phyloP scores from a whole-genome alignment of 129 eudicot species.

The Chrysanthemum seticuspe region DNA sequence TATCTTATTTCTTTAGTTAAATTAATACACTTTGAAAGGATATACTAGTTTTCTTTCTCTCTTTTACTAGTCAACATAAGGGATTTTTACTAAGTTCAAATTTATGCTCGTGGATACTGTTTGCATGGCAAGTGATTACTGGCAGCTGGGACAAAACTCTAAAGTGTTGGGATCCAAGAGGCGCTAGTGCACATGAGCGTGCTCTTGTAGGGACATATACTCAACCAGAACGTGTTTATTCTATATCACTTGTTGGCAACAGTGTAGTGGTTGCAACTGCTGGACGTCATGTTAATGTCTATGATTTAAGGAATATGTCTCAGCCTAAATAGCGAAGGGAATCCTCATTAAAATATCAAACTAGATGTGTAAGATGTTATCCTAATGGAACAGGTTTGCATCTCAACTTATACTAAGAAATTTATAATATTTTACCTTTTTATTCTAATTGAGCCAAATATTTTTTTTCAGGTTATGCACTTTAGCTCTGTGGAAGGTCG shows the following conservation, averaged over 20 bases:
- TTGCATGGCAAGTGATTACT: conserved; percentile 75
- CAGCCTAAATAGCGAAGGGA: conserved; percentile 90
- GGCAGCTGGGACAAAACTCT: conserved; percentile 95
- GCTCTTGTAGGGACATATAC: conserved; percentile 79
- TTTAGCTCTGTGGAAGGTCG: conserved; percentile 94
- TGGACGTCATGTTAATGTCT: conserved; percentile 73
- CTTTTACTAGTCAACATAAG: background rate
- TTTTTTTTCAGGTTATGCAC: conserved; percentile 76
- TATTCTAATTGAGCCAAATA: background rate
- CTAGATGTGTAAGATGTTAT: conserved; percentile 89
- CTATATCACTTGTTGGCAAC: conserved; percentile 78
- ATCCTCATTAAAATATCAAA: conserved; percentile 86
- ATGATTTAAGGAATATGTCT: conserved; percentile 86
- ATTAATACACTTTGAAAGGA: too few species aligned
- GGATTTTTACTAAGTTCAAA: too few species aligned
- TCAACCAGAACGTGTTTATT: conserved; percentile 91
- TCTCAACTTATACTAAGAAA: background rate
- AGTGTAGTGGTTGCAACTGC: conserved; percentile 92
- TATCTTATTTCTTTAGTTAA: too few species aligned
- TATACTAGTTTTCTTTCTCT: background rate
- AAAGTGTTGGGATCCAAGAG: conserved; percentile 97
- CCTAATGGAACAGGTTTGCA: conserved; percentile 85
- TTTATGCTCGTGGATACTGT: background rate
- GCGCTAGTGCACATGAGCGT: conserved; percentile 88
- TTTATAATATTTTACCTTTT: background rate